These are phyloP conservation scores for Porodaedalea pini DNA, from an alignment of 1,284 basidiomycete genomes.

Conservation along the genomic window DNA sequence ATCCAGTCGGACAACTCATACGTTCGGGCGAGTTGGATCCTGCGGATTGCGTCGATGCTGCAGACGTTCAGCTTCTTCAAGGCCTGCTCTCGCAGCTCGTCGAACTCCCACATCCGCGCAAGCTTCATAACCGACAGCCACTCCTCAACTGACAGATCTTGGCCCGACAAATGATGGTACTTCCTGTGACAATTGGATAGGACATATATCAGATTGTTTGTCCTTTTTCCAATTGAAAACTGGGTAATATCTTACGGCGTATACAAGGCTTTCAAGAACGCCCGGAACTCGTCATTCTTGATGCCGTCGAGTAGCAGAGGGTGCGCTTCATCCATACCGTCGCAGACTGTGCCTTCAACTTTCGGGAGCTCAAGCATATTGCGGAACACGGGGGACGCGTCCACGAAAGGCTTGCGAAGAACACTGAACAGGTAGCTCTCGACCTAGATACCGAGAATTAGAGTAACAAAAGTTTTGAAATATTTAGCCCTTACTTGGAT, in stretches of 20 bases:
- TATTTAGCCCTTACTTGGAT: background rate
- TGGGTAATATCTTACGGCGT: conserved; percentile 7
- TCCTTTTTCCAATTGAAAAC: no score
- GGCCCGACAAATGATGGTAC: background rate
- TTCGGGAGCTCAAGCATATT: conserved; percentile 11
- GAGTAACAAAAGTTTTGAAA: background rate
- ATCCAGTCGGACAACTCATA: conserved; percentile 2
- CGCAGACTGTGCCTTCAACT: background rate
- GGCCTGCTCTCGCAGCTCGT: background rate
- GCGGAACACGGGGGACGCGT: conserved; percentile 3
- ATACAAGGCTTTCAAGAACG: conserved; percentile 2
- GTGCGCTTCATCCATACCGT: background rate
- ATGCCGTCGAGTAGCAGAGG: conserved; percentile 5
- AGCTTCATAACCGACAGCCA: conserved; percentile 5
- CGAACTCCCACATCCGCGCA: conserved; percentile 12
- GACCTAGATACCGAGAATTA: no score
- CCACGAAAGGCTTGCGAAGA: background rate
- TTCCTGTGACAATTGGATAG: no score
- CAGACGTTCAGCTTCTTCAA: background rate
- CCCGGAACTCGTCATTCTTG: background rate
- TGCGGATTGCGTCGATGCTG: background rate
- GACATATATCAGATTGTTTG: no score
- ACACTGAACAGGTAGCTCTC: conserved; percentile 6
- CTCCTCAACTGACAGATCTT: background rate
- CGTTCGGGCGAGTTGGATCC: background rate